Evolutionary conservation across 306 rosid species (phyloP), one percentile per base, ranked within the genome.

Genomic region (Cicer chorassanicum): DNA sequence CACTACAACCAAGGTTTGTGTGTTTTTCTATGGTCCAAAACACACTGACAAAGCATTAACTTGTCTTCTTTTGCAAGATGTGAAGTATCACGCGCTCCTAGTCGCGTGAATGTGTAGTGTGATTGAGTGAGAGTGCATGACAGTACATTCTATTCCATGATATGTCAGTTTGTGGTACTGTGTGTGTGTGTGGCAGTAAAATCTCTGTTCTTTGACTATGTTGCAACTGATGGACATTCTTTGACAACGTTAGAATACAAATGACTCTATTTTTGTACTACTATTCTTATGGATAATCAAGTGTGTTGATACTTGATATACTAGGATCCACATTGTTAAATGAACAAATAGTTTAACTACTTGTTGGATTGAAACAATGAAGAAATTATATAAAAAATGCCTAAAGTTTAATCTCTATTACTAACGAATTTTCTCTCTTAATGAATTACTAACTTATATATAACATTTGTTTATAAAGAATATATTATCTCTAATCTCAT

Each of bases 31-130:
- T 70, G 81, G 73, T 74, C 85, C 80, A 42, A 49, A 55, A 44
- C 36, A 70, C 1, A 82, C 86, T 88, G 90, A 84, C 90, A 84
- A 78, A 84, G 80, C 83, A 78, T 18, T 54, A 4, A 1, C 77
- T 82, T 82, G 88, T 84, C 84, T 41, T 84, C 61, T 74, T 82
- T 54, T 43, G 72, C 10, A 5, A 13, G 7, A 57, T 8, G 49
- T 14, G 13, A 14, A 4, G 1, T 9, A 1, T 24, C 84, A 85
- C 92, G 80, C 82, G 55, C 78, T 5, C 34, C 34, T 77, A 71
- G 79, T 74, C 74, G 84, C 78, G 66, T 81, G 69, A 43, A 36
- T 29, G 34, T 29, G 40, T n/a, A 5, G 51, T 75, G 86, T 73
- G 83, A 84, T 71, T 15, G 5, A 82, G 84, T 72, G 72, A 69